Evolutionary conservation across 2,329 filamentous ascomycete genomes (phyloP).

Genomic region (Zymoseptoria brevis): DNA sequence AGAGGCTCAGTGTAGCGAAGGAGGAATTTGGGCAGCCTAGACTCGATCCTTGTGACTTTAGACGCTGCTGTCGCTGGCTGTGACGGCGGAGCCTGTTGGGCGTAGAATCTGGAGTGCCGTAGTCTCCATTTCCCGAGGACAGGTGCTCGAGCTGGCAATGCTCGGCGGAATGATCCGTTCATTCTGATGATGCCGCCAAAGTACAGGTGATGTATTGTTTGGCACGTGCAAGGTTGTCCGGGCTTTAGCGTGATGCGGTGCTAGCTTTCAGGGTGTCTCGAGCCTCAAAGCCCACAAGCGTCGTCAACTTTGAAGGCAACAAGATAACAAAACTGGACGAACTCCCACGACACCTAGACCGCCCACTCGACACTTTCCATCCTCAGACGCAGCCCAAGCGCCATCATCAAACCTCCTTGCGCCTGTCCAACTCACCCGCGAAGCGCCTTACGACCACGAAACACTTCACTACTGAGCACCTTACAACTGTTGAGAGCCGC

Average conservation of each 20-base stretch:
- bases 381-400: neutral
- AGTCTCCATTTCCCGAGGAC: neutral
- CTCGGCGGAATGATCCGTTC: neutral
- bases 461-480: neutral
- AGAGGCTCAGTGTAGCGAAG: constrained; percentile 63
- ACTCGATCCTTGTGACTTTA: constrained; percentile 31
- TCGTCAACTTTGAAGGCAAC: neutral
- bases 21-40: constrained; percentile 54
- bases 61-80: constrained; percentile 9
- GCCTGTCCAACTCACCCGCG: neutral
- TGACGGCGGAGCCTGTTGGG: neutral
- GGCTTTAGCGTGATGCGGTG: neutral
- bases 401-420: neutral
- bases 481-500: constrained; percentile 10
- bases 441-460: neutral
- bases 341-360: neutral
- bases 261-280: neutral
- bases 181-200: neutral
- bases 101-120: neutral
- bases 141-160: neutral
- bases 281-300: neutral
- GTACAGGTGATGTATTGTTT: neutral
- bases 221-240: neutral
- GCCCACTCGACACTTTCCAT: neutral
- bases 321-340: neutral